These are phyloP conservation scores for Talaromyces ruber DNA, from an alignment of 495 filamentous ascomycete species.

Conservation along the genomic window DNA sequence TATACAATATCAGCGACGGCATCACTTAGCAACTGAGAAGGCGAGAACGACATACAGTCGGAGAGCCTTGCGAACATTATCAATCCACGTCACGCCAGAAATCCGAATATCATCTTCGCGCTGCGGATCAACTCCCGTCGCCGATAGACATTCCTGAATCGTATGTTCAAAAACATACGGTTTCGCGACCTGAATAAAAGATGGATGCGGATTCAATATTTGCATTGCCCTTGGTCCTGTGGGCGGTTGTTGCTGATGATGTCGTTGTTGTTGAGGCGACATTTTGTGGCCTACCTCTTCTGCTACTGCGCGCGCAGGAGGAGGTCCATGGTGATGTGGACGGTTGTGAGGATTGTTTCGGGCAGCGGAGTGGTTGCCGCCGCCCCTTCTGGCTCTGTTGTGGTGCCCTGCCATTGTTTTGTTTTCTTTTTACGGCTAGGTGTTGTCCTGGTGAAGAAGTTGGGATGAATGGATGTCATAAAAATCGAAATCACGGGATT, in stretches of 20 bases:
- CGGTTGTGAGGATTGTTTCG: conserved; percentile 1
- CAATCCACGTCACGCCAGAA: conserved; percentile 73
- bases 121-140: conserved; percentile 44
- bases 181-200: conserved; percentile 62
- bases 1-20: conserved; percentile 16
- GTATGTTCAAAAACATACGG: conserved; percentile 59
- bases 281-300: neutral
- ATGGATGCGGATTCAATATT: conserved; percentile 51
- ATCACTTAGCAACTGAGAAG: neutral
- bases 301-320: neutral
- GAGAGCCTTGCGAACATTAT: conserved; percentile 62
- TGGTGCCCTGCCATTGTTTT: neutral
- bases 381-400: neutral
- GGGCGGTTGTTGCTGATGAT: neutral
- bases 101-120: conserved; percentile 64
- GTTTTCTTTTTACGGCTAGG: neutral
- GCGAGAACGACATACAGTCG: conserved; percentile 46
- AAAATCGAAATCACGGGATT: neutral
- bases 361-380: neutral
- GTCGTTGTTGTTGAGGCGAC: neutral
- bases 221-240: conserved; percentile 5
- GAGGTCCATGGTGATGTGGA: neutral
- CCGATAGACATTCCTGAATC: conserved; percentile 48
- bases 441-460: neutral
- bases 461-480: neutral